These are phyloP conservation scores for Tylopilus sp. DNA, from an alignment of 768 basidiomycete genomes.

Conservation along the genomic window DNA sequence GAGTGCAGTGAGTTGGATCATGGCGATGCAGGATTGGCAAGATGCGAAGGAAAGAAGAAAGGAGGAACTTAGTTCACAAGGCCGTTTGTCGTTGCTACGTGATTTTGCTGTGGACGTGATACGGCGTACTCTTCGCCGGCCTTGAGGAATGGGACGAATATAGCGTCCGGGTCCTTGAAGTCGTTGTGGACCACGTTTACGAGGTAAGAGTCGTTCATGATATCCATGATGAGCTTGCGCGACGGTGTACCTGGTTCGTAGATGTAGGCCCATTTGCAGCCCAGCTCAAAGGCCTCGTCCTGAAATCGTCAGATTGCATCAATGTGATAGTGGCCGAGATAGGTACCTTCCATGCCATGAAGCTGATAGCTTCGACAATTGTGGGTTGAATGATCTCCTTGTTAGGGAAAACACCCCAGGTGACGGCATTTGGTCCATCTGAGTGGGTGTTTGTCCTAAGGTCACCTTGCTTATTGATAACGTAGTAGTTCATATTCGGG, in stretches of 20 bases:
- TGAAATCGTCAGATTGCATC: slow-evolving; percentile 26
- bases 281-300: slow-evolving; percentile 95
- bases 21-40: background rate
- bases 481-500: slow-evolving; percentile 90
- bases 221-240: slow-evolving; percentile 66
- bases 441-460: slow-evolving; percentile 92
- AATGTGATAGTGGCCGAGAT: background rate
- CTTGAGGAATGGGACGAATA: slow-evolving; percentile 84
- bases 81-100: slow-evolving; percentile 39
- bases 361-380: slow-evolving; percentile 94
- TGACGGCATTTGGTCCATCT: slow-evolving; percentile 97
- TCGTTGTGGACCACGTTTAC: slow-evolving; percentile 98
- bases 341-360: slow-evolving; percentile 95
- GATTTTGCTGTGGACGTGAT: slow-evolving; percentile 30
- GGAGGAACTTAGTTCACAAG: slow-evolving; percentile 18
- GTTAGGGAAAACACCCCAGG: slow-evolving; percentile 97
- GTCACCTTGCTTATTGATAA: slow-evolving; percentile 94
- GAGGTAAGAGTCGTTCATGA: slow-evolving; percentile 81
- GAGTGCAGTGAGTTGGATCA: slow-evolving; percentile 31
- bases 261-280: slow-evolving; percentile 84
- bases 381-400: slow-evolving; percentile 97
- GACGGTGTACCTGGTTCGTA: slow-evolving; percentile 78
- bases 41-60: slow-evolving; percentile 1
- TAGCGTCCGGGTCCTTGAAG: slow-evolving; percentile 79
- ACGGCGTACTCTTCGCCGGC: slow-evolving; percentile 62